Percentiles rank a stretch among this genome's conserved stretches.
phyloP scores from a whole-genome alignment of 2,329 filamentous ascomycete species.

The Parascedosporium putredinis region DNA sequence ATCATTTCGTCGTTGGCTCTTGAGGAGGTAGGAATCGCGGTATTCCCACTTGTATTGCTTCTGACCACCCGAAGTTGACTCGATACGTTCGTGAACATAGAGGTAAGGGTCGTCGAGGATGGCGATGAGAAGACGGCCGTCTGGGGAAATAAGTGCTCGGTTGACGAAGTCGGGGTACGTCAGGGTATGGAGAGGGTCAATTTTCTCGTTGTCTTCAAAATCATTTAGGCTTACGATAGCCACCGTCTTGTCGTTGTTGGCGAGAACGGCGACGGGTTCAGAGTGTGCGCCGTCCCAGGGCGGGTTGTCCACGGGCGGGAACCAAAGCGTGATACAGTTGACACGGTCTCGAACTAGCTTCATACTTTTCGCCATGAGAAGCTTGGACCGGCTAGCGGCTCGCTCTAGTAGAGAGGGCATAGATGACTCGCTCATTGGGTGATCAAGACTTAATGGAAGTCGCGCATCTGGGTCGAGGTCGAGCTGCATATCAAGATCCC shows the following conservation, averaged over 20 bases:
- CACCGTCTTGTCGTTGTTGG: conserved; percentile 88
- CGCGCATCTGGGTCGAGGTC: conserved; percentile 24
- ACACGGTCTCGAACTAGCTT: conserved; percentile 50
- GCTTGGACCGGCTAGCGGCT: conserved; percentile 16
- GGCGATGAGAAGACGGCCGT: conserved; percentile 68
- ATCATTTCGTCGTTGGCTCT: conserved; percentile 46
- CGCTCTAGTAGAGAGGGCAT: conserved; percentile 27
- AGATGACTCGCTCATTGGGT: conserved; percentile 21
- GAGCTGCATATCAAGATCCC: conserved; percentile 23
- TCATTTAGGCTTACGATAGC: conserved; percentile 69
- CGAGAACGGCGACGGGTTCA: conserved; percentile 56
- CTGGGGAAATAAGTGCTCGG: conserved; percentile 84
- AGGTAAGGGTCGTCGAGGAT: conserved; percentile 81
- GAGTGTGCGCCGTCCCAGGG: conserved; percentile 28
- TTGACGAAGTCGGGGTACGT: conserved; percentile 81
- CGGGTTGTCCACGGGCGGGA: conserved; percentile 29
- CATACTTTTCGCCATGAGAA: conserved; percentile 33
- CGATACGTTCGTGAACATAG: conserved; percentile 63
- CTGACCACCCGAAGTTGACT: conserved; percentile 20
- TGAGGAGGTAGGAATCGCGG: conserved; percentile 42
- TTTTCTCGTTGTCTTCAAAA: conserved; percentile 31
- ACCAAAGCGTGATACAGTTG: conserved; percentile 58
- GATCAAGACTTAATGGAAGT: conserved; percentile 20
- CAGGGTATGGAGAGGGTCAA: conserved; percentile 57
- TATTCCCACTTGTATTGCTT: conserved; percentile 37